Conservation (phyloP, 306 rosid species). For the Luffa aegyptiaca region DNA sequence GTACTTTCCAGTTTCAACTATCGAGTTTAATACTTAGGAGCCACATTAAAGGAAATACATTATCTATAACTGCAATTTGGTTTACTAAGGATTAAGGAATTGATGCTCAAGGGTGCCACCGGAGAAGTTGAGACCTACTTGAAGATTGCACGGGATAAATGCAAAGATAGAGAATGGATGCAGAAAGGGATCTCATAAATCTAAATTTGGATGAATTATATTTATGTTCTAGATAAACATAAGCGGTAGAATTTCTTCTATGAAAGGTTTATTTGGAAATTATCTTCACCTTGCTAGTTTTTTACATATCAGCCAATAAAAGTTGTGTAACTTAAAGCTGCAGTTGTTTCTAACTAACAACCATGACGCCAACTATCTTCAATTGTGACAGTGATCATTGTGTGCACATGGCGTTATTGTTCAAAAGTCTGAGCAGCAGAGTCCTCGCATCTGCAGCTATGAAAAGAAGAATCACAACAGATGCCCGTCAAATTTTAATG, state of each 20-base stretch:
- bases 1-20: neutral
- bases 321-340: neutral
- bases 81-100: neutral
- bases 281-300: neutral
- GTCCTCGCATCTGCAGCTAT: constrained; percentile 28
- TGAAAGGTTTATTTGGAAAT: neutral
- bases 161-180: neutral
- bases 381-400: constrained; percentile 12
- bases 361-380: neutral
- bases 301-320: neutral
- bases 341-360: constrained; percentile 7
- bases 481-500: constrained; percentile 32
- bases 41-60: neutral
- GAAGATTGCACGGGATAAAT: neutral
- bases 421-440: constrained; percentile 21
- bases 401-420: constrained; percentile 34
- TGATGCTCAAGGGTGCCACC: neutral
- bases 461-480: constrained; percentile 20
- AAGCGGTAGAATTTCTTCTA: neutral
- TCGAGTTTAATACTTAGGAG: neutral
- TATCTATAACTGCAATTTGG: neutral
- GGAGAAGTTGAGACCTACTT: neutral
- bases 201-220: neutral
- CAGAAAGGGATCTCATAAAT: neutral
- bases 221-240: neutral